A percentile compares a stretch with the other conserved stretches of the same genome.
Evolutionary conservation across 2,329 filamentous ascomycete species (phyloP).

Genomic region (Didymosphaeria variabile): DNA sequence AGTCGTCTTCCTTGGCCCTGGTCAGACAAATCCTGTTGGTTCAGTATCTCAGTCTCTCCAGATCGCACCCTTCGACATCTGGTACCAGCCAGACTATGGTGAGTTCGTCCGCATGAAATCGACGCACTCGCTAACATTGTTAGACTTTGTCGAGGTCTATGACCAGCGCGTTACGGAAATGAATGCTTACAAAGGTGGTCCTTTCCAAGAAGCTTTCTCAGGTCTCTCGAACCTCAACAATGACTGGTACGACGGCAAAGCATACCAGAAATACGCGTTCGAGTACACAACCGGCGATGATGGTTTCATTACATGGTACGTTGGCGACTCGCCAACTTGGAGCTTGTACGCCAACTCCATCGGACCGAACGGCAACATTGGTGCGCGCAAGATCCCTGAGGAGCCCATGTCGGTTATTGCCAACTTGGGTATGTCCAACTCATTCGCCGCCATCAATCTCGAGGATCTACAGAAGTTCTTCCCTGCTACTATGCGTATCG

Average conservation of each 20-base stretch:
- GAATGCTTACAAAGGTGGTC: conserved; percentile 64
- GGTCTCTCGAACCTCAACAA: conserved; percentile 65
- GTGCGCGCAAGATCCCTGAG: conserved; percentile 69
- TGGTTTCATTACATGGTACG: conserved; percentile 74
- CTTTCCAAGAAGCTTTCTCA: conserved; percentile 65
- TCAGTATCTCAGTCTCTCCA: conserved; percentile 73
- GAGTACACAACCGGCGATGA: conserved; percentile 65
- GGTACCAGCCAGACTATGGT: conserved; percentile 69
- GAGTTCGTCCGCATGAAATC: conserved; percentile 17
- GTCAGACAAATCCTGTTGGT: conserved; percentile 63
- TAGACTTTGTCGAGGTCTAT: conserved; percentile 72
- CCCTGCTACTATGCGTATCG: conserved; percentile 72
- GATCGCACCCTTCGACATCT: conserved; percentile 74
- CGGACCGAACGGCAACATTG: conserved; percentile 75
- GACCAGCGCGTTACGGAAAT: conserved; percentile 63
- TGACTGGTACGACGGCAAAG: conserved; percentile 64
- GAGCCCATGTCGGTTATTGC: conserved; percentile 74
- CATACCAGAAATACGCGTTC: conserved; percentile 65
- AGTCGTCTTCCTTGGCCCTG: conserved; percentile 61
- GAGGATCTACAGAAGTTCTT: conserved; percentile 63
- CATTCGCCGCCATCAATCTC: conserved; percentile 70
- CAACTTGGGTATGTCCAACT: conserved; percentile 75
- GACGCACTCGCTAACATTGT: conserved; percentile 22
- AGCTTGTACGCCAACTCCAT: conserved; percentile 67
- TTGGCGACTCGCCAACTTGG: conserved; percentile 72